phyloP scores from a whole-genome alignment of 176 grass and related monocot genomes.

The Aegilops tauschii region DNA sequence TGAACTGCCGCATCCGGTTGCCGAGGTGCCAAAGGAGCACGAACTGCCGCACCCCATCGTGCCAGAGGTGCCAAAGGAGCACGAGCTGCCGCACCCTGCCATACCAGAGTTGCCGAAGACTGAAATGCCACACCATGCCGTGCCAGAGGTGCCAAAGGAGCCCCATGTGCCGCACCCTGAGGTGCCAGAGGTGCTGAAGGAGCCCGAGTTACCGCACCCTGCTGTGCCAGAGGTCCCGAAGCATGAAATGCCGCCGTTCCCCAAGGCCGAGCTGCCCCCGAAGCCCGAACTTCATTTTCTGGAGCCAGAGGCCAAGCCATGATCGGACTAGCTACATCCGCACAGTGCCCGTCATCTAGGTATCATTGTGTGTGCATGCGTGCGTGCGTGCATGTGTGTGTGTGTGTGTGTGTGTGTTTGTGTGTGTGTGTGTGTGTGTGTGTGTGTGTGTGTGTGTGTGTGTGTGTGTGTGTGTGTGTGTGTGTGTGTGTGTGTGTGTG shows the following conservation, averaged over 20 bases:
- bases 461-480: neutral
- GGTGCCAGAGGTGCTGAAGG: neutral
- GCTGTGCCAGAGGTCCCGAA: neutral
- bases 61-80: neutral
- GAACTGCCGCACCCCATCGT: neutral
- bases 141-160: neutral
- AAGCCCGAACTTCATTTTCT: constrained; percentile 19
- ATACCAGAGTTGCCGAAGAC: neutral
- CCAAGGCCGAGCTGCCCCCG: constrained; percentile 2
- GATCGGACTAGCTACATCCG: neutral
- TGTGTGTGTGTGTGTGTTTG: neutral
- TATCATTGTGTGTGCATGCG: neutral
- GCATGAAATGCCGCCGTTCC: neutral
- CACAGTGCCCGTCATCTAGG: neutral
- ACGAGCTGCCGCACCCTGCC: neutral
- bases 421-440: neutral
- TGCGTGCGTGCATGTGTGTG: too few species aligned
- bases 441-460: too few species aligned
- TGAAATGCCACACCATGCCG: neutral
- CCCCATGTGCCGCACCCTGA: neutral
- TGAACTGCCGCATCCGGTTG: neutral
- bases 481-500: too few species aligned
- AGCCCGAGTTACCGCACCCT: neutral
- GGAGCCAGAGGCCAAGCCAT: neutral
- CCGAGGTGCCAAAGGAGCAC: neutral